These are phyloP conservation scores for Mortierella sp. DNA, from an alignment of 371 early-diverging fungal species.

Conservation along the genomic window DNA sequence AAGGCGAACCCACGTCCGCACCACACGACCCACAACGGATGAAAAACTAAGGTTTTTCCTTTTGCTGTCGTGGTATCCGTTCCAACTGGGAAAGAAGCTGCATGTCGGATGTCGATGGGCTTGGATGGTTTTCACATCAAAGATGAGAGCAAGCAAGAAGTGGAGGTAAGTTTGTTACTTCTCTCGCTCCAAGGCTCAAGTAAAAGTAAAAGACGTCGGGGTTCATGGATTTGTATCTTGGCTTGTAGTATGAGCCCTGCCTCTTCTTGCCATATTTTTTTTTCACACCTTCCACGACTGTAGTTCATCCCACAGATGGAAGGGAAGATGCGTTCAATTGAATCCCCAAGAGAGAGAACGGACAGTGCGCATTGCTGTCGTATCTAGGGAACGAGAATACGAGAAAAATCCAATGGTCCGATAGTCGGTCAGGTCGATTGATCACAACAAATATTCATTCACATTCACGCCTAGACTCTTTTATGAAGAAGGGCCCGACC, in stretches of 20 bases:
- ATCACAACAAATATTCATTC: too few species aligned
- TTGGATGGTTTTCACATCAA: too few species aligned
- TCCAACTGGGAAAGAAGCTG: neutral
- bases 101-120: neutral
- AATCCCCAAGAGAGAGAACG: neutral
- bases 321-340: neutral
- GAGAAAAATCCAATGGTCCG: too few species aligned
- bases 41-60: neutral
- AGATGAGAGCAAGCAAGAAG: neutral
- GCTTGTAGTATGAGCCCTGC: neutral
- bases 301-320: neutral
- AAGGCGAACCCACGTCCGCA: neutral
- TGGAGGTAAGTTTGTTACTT: neutral
- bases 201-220: too few species aligned
- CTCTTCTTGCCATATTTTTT: neutral
- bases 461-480: too few species aligned
- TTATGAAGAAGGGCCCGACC: neutral
- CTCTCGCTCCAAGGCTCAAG: too few species aligned
- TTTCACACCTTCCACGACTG: neutral
- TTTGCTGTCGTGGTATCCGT: neutral
- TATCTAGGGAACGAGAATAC: too few species aligned
- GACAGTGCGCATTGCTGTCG: neutral
- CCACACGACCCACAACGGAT: neutral
- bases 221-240: neutral
- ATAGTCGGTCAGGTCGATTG: too few species aligned